Evolutionary conservation across 176 grass and related monocot species (phyloP), one percentile per base, ranked within the genome.

Genomic region (Triticum timopheevii): DNA sequence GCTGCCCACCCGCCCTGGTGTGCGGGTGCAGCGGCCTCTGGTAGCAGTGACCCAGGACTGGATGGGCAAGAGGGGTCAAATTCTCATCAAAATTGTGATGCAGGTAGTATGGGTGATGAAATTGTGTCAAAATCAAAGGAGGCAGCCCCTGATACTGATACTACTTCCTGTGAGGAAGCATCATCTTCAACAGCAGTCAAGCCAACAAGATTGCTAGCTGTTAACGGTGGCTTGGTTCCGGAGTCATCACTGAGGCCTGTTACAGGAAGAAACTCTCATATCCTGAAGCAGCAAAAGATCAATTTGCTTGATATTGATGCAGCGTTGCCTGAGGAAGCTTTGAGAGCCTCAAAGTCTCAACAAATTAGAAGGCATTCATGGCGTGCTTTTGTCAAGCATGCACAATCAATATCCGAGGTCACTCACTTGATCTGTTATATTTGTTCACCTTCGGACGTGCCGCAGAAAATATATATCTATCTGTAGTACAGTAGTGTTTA

Each of bases 251-350:
- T 97, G 16, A 95, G 82, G 79, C 85, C 93, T 50, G 69, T 98
- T 73, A 84, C 76, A 70, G 96, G 90, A 83, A 94, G 90, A 80
- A 94, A 89, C 40, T 85, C 71, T 89, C 84, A 91, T 79, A 89
- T 98, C 65, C 76, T 94, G 45, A 95, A 90, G 84, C 90, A 83
- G 74, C 84, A 94, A 49, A 98, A 98, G 86, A 91, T 86, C 40
- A 94, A 94, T 80, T 90, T 98, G 70, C 91, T 98, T 79, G 88
- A 98, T 85, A 91, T 98, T 65, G 96, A 98, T 39, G 93, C 96
- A 68, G 92, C 90, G 64, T 84, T 98, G 68, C 90, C 96, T 56
- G 88, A 90, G 10, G 93, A 94, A 86, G 88, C 93, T 73, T 77
- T 95, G 44, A 95, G 76, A 79, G 82, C 86, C 44, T 92, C 90